Conservation (phyloP, 306 rosid species). For the Urtica urens region DNA sequence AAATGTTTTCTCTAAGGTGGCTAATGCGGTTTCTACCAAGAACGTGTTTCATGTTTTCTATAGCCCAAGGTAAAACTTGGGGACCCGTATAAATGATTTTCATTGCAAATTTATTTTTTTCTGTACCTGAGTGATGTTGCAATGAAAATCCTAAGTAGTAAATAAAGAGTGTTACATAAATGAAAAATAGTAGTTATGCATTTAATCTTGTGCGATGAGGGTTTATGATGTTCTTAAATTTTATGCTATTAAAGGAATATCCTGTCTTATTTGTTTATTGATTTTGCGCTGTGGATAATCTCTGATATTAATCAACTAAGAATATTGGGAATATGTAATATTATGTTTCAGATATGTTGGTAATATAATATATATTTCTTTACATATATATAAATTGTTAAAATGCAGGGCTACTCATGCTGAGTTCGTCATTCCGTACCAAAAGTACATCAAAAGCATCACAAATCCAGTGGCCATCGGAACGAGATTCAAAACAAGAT, state of each 20-base stretch:
- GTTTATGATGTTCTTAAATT: too few species aligned
- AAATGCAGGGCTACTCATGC: constrained; percentile 78
- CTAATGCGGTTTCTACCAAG: constrained; percentile 68
- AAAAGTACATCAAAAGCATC: constrained; percentile 60
- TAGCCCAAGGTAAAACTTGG: constrained; percentile 89
- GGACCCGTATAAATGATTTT: background rate
- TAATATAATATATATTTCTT: too few species aligned
- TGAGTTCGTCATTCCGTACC: constrained; percentile 72
- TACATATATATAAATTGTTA: too few species aligned
- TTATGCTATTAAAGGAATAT: too few species aligned
- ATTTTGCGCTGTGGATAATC: too few species aligned
- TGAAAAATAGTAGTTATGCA: background rate
- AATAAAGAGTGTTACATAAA: too few species aligned
- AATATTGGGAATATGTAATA: too few species aligned
- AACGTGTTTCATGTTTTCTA: constrained; percentile 86
- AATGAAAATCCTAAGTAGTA: background rate
- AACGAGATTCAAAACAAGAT: constrained; percentile 81
- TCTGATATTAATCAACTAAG: too few species aligned
- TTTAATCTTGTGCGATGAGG: background rate
- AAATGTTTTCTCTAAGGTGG: constrained; percentile 56
- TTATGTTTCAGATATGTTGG: too few species aligned
- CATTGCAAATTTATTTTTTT: background rate
- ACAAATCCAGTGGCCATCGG: constrained; percentile 58
- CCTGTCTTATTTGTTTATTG: too few species aligned
- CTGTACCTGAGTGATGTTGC: background rate